Conservation (phyloP, 176 grass and related monocot genomes). For the Phoenix roebelenii region DNA sequence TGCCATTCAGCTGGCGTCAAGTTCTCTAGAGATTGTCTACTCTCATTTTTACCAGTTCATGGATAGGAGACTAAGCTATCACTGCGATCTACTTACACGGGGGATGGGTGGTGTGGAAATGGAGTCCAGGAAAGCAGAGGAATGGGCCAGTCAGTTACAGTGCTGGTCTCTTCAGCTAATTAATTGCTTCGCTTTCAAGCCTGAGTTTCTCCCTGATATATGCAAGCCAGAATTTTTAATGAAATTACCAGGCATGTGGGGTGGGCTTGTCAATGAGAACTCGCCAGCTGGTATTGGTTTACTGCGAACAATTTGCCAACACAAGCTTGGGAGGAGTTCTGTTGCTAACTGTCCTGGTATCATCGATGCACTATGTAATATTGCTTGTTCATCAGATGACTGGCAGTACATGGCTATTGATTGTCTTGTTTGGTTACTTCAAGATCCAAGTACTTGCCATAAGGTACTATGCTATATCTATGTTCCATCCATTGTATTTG, state of each 20-base stretch:
- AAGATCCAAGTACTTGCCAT: constrained; percentile 75
- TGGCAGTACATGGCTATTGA: constrained; percentile 99
- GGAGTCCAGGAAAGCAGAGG: constrained; percentile 96
- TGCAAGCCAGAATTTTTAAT: constrained; percentile 80
- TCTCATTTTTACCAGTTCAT: constrained; percentile 91
- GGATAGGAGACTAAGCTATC: constrained; percentile 83
- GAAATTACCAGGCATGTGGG: constrained; percentile 97
- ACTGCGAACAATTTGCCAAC: constrained; percentile 89
- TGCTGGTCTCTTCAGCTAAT: constrained; percentile 99
- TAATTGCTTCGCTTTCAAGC: constrained; percentile 97
- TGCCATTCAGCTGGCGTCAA: constrained; percentile 85
- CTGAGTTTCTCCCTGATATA: constrained; percentile 88
- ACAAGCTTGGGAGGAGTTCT: constrained; percentile 64
- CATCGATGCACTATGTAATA: constrained; percentile 88
- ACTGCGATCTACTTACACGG: constrained; percentile 94
- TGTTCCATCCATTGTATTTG: too few species aligned
- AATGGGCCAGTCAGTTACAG: constrained; percentile 98
- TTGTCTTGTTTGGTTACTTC: constrained; percentile 91
- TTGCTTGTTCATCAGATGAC: constrained; percentile 95
- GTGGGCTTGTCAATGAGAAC: constrained; percentile 95
- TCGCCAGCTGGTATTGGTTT: constrained; percentile 94
- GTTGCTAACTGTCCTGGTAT: constrained; percentile 66
- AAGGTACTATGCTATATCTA: constrained; percentile 50
- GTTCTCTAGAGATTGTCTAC: constrained; percentile 95
- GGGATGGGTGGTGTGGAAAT: constrained; percentile 98